These are phyloP conservation scores for Plasmodium inui DNA, from an alignment of 169 alveolate species.

Conservation along the genomic window DNA sequence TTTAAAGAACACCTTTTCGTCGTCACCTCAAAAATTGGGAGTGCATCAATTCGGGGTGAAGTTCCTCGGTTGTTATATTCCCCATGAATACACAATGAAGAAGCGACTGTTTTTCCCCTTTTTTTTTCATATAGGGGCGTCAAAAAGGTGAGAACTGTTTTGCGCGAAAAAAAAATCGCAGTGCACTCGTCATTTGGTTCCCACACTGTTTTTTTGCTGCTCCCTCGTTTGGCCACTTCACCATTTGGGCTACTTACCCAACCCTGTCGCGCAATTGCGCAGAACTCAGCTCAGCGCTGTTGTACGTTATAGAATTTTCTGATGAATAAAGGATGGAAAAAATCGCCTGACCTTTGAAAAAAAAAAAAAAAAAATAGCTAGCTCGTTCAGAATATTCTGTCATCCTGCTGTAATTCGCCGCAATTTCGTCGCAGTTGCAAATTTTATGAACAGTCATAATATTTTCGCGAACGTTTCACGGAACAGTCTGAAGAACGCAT, in stretches of 20 bases:
- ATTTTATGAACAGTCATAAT: constrained; percentile 2
- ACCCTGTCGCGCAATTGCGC: neutral
- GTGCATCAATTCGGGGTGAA: neutral
- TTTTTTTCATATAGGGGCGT: neutral
- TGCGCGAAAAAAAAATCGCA: neutral
- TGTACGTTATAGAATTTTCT: neutral
- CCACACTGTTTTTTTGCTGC: neutral
- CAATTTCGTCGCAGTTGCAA: neutral
- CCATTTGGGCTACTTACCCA: neutral
- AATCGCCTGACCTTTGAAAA: neutral
- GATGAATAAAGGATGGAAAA: neutral
- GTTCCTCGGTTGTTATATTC: neutral
- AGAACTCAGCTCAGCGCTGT: neutral
- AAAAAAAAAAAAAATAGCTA: neutral
- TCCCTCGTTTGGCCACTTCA: neutral
- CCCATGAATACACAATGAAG: neutral
- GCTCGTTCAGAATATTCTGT: neutral
- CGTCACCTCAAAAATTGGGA: neutral
- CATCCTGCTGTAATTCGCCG: neutral
- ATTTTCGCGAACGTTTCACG: neutral
- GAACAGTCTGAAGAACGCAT: neutral
- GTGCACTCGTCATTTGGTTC: neutral
- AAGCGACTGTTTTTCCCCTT: neutral
- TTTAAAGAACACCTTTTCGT: neutral
- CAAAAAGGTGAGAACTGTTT: neutral